phyloP scores from a whole-genome alignment of 495 filamentous ascomycete species.

The Cryomyces minteri region DNA sequence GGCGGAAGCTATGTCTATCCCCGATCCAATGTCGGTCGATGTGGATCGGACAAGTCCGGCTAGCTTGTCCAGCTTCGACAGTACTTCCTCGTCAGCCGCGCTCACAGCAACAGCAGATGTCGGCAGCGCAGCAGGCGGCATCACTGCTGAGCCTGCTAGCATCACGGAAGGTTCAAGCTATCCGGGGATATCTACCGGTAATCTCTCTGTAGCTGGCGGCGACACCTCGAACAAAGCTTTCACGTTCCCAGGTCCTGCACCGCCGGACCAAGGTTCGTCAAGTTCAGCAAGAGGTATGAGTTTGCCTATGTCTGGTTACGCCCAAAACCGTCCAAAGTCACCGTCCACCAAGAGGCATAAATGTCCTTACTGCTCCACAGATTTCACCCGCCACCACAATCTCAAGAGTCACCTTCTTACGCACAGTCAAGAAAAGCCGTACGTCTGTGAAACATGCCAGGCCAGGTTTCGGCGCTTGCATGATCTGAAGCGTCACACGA shows the following conservation, averaged over 20 bases:
- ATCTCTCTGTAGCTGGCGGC: slow-evolving; percentile 9
- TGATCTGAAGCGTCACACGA: slow-evolving; percentile 89
- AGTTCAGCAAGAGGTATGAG: slow-evolving; percentile 51
- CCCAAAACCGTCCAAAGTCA: slow-evolving; percentile 44
- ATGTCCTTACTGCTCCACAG: slow-evolving; percentile 87
- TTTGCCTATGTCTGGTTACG: slow-evolving; percentile 48
- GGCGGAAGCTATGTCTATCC: slow-evolving; percentile 22
- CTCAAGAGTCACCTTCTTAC: slow-evolving; percentile 97
- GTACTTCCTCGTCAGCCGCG: slow-evolving; percentile 18
- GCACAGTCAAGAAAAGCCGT: slow-evolving; percentile 97
- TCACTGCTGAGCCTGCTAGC: slow-evolving; percentile 9
- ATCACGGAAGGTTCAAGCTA: slow-evolving; percentile 6
- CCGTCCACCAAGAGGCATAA: slow-evolving; percentile 79
- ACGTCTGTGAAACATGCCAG: slow-evolving; percentile 73
- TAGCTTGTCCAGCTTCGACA: slow-evolving; percentile 24
- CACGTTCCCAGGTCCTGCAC: slow-evolving; percentile 23
- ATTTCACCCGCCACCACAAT: slow-evolving; percentile 96
- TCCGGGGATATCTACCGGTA: background rate
- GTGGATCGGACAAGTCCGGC: slow-evolving; percentile 23
- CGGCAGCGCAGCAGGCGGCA: slow-evolving; percentile 12
- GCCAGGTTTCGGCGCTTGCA: slow-evolving; percentile 83
- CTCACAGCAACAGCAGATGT: slow-evolving; percentile 27
- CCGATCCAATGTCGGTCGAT: slow-evolving; percentile 14
- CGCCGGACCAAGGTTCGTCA: slow-evolving; percentile 18
- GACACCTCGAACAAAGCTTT: slow-evolving; percentile 17